Percentiles rank a stretch among this genome's conserved stretches.
These are phyloP conservation scores for Aspergillus coremiiformis DNA, from an alignment of 495 filamentous ascomycete species.

Conservation along the genomic window DNA sequence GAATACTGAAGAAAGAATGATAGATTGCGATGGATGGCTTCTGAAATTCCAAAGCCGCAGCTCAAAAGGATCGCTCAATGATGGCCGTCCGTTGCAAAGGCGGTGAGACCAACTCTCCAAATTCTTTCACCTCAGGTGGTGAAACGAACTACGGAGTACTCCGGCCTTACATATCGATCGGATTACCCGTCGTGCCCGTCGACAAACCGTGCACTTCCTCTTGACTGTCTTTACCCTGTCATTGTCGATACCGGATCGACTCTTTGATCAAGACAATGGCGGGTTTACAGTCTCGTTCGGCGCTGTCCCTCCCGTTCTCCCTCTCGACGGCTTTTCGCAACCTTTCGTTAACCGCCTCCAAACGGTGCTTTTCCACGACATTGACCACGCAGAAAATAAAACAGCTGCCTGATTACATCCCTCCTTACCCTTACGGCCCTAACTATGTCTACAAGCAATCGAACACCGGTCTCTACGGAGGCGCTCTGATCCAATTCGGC, in stretches of 20 bases:
- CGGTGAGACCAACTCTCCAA: slow-evolving; percentile 34
- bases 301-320: slow-evolving; percentile 32
- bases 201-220: neutral
- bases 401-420: slow-evolving; percentile 42
- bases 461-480: slow-evolving; percentile 80
- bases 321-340: slow-evolving; percentile 36
- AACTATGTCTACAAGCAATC: slow-evolving; percentile 74
- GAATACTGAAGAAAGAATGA: slow-evolving; percentile 5
- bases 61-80: slow-evolving; percentile 27
- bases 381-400: slow-evolving; percentile 27
- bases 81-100: slow-evolving; percentile 25
- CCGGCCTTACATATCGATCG: neutral
- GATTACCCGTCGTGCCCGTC: neutral
- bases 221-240: slow-evolving; percentile 4
- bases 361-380: slow-evolving; percentile 39
- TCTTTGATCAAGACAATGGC: slow-evolving; percentile 23
- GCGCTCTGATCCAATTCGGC: slow-evolving; percentile 72
- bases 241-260: slow-evolving; percentile 10
- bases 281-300: slow-evolving; percentile 23
- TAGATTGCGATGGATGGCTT: slow-evolving; percentile 16
- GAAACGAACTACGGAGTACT: neutral
- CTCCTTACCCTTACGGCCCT: slow-evolving; percentile 81
- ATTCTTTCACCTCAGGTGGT: no score
- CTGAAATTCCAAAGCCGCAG: slow-evolving; percentile 33
- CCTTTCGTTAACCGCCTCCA: slow-evolving; percentile 34